Base-by-base conservation (phyloP, 306 rosid genomes). In the Quercus robur region DNA sequence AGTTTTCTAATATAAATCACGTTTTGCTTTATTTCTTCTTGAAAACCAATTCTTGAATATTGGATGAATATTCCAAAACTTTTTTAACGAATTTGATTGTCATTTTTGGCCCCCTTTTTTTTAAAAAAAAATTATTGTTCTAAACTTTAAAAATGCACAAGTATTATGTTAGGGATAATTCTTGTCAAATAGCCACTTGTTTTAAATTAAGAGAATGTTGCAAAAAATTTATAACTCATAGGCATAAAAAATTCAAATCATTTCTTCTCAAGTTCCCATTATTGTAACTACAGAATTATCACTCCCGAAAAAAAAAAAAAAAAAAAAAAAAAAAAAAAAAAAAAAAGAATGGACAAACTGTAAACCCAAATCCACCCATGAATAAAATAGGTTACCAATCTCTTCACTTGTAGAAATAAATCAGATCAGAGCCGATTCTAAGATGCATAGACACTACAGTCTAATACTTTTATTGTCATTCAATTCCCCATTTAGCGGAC, bases 401-500 rank as follows among this genome's bases (percentile, higher is more conserved):
- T 35, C 44, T 38, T 14, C 64, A 58, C 64, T 10, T 3, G 41
- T 4, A 17, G 10, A 28, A n/a, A 46, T 46, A 63, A 63, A 28
- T 63, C 33, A 28, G 46, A 64, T n/a, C 11, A 20, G 44, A 7
- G 70, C 52, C 51, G 30, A 85, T 49, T 80, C 81, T 86, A 81
- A 58, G 88, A 84, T 54, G 87, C 88, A 79, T 88, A 88, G 56
- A 93, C 85, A 79, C 89, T 85, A 80, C 94, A 91, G 70, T 90
- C 92, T 86, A 91, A 91, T 88, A 84, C 93, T 91, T 74, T 88
- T 90, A 72, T 86, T 89, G 38, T 87, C 99, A 55, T 67, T 81
- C 71, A 85, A 81, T 73, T 89, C 92, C 68, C 83, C 88, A 28
- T 80, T 87, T 20, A 69, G 69, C 5, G 77, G 74, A 67, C 75